Base-by-base conservation (phyloP, 306 rosid species). In the Dalbergia cultrata region DNA sequence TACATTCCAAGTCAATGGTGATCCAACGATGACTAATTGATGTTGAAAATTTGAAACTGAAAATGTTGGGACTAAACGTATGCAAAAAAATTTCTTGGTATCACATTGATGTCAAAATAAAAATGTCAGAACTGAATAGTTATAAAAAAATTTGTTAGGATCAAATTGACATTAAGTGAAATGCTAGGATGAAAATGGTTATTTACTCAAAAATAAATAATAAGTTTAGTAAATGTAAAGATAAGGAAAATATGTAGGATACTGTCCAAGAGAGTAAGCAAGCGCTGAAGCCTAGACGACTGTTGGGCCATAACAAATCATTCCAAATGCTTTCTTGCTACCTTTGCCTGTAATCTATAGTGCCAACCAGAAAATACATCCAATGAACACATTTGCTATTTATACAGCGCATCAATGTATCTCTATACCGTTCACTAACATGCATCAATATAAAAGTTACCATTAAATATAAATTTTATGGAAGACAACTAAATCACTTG, bases 241-340 rank as follows among this genome's bases (percentile, higher is more conserved):
- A 43, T 21, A 21, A 35, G 52, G 33, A 86, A 50, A 61, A 54
- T 35, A 79, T 22, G 59, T 43, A 89, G 97, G 97, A 91, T 95
- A 93, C 99, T 92, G 86, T 95, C 99, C 90, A 95, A 86, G 44
- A 95, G 97, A 82, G 98, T 95, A 64, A 95, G 99, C 66, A 95
- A 88, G 81, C 99, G 99, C 85, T 95, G 94, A 81, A 95, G 98
- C 83, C 99, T 97, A 54, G 99, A 93, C 74, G 99, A 92, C 88
- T 95, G 97, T 76, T 91, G 97, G 71, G 98, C 98, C 97, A 92
- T 92, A 70, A 89, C 88, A 53, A 90, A 85, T 87, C 98, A 94
- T 94, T 89, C 93, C 93, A 87, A 81, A 75, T 7, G 71, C 77
- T 84, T 66, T 63, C 41, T 62, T 26, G 70, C 77, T 78, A 67